These are phyloP conservation scores for Rhodocollybia butyracea DNA, from an alignment of 768 basidiomycete species.

Conservation along the genomic window DNA sequence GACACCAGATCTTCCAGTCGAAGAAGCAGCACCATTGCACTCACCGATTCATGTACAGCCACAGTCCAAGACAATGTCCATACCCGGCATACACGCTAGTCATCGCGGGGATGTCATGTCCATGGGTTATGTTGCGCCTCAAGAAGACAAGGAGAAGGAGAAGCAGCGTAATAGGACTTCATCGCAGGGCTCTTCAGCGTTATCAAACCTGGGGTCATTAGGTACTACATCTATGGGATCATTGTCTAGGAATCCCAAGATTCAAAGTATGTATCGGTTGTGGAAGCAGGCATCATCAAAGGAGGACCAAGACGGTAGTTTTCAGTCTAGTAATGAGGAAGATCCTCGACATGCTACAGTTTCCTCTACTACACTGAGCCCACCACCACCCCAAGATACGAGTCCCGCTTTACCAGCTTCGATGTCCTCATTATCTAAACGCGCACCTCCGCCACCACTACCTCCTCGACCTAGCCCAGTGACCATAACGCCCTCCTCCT, in stretches of 20 bases:
- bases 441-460: slow-evolving; percentile 33
- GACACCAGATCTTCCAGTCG: slow-evolving; percentile 6
- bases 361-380: not conserved
- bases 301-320: not conserved
- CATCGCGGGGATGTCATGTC: slow-evolving; percentile 86
- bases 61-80: slow-evolving; percentile 77
- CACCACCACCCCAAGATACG: not conserved
- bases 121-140: slow-evolving; percentile 66
- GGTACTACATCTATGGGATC: slow-evolving; percentile 5
- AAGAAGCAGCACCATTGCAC: slow-evolving; percentile 22
- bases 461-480: slow-evolving; percentile 40
- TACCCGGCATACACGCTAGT: slow-evolving; percentile 83
- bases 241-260: slow-evolving; percentile 46
- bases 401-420: slow-evolving; percentile 3
- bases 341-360: not conserved
- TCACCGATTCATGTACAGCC: slow-evolving; percentile 74
- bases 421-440: slow-evolving; percentile 24
- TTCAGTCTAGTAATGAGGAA: slow-evolving; percentile 11
- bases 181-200: not conserved
- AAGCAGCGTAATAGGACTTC: slow-evolving; percentile 10
- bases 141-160: slow-evolving; percentile 36
- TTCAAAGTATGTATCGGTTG: slow-evolving; percentile 70
- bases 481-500: slow-evolving; percentile 15
- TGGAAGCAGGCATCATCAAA: slow-evolving; percentile 45
- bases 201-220: not conserved